Evolutionary conservation across 2,329 filamentous ascomycete species (phyloP).

Genomic region (Chrysoporthe cubensis): DNA sequence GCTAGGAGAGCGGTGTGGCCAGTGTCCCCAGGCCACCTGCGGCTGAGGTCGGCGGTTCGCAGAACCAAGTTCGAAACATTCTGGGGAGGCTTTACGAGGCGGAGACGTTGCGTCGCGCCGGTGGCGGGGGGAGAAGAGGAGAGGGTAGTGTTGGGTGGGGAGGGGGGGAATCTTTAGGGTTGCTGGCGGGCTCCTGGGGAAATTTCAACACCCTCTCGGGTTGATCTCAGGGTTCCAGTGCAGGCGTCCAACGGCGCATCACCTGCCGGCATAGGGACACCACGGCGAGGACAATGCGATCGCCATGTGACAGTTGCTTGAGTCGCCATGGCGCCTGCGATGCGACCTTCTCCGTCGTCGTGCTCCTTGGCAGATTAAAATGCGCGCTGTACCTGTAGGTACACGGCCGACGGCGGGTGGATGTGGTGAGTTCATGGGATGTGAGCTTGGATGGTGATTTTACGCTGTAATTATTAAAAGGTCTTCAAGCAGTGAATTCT

Average conservation of each 20-base stretch:
- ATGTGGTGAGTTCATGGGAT: neutral
- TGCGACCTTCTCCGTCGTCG: neutral
- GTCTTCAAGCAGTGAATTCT: neutral
- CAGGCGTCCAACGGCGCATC: slow-evolving; percentile 1
- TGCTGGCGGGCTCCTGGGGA: neutral
- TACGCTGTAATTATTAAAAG: neutral
- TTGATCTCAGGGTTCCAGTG: neutral
- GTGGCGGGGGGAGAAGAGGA: too few species aligned
- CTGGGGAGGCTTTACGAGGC: too few species aligned
- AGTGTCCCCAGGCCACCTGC: too few species aligned
- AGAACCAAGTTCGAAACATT: too few species aligned
- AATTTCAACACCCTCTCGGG: neutral
- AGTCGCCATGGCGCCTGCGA: neutral
- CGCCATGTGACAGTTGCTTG: neutral
- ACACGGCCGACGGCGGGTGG: neutral
- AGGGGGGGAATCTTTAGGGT: neutral
- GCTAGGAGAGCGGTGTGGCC: too few species aligned
- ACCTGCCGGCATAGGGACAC: slow-evolving; percentile 8
- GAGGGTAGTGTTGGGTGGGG: neutral
- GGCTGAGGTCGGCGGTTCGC: too few species aligned
- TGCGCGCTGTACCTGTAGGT: neutral
- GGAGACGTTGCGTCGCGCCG: too few species aligned
- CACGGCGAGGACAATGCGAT: neutral
- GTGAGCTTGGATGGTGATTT: neutral
- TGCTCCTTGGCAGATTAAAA: neutral